phyloP scores from a whole-genome alignment of 202 grass and related monocot species.

The Elaeis oleifera region DNA sequence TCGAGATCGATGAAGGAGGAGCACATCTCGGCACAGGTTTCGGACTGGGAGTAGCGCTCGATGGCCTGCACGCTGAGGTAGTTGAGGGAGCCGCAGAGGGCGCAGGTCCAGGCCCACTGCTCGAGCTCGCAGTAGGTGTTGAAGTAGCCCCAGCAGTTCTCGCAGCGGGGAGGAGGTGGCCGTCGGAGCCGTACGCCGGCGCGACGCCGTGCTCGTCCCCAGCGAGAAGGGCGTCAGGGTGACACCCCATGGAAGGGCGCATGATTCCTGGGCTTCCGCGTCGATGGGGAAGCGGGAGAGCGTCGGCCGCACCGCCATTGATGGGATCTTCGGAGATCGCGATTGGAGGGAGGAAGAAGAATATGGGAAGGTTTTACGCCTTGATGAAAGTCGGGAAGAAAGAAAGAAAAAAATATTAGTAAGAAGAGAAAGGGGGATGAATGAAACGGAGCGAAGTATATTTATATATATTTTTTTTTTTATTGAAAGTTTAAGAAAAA shows the following conservation, averaged over 20 bases:
- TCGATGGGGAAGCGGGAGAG: constrained; percentile 59
- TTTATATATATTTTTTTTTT: no score
- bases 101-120: constrained; percentile 78
- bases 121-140: constrained; percentile 68
- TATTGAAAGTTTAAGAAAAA: no score
- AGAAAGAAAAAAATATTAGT: no score
- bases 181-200: constrained; percentile 29
- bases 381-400: no score
- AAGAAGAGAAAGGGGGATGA: no score
- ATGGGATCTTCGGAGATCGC: not conserved
- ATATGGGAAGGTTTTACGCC: no score
- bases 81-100: constrained; percentile 65
- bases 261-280: constrained; percentile 36
- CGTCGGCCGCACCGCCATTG: constrained; percentile 70
- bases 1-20: constrained; percentile 84
- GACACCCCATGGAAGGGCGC: constrained; percentile 72
- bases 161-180: constrained; percentile 73
- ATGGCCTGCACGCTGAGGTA: constrained; percentile 48
- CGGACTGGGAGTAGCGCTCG: constrained; percentile 37
- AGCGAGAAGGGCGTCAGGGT: constrained; percentile 68
- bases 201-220: constrained; percentile 52
- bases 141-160: constrained; percentile 80
- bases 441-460: no score
- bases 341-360: not conserved
- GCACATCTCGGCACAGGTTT: constrained; percentile 54